Evolutionary conservation across 1,139 yeast genomes (phyloP).

Genomic region (Suhomyces choctaworum): DNA sequence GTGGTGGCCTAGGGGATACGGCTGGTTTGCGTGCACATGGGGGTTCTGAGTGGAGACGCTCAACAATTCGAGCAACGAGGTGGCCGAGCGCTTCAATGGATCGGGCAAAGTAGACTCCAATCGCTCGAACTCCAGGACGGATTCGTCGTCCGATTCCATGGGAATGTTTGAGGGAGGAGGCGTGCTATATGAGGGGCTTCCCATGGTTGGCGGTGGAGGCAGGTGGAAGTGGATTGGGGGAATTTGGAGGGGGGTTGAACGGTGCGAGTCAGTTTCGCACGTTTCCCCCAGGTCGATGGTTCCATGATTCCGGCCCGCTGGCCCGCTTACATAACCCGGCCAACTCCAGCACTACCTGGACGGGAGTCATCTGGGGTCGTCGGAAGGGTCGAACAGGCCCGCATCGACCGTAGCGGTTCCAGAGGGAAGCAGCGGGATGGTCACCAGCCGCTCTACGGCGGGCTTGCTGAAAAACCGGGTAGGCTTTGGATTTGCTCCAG

Average conservation of each 20-base stretch:
- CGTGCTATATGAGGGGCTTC: conserved; percentile 4
- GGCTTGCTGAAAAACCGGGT: too few relatives aligned
- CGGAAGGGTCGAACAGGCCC: too few relatives aligned
- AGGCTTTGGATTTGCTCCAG: too few relatives aligned
- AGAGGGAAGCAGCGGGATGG: too few relatives aligned
- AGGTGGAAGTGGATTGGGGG: background rate
- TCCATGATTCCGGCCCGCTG: too few relatives aligned
- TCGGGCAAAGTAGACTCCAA: conserved; percentile 50
- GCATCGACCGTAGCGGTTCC: too few relatives aligned
- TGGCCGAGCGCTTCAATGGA: conserved; percentile 41
- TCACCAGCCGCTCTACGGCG: too few relatives aligned
- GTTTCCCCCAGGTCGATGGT: too few relatives aligned
- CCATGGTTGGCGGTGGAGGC: conserved; percentile 4
- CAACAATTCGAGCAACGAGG: conserved; percentile 39
- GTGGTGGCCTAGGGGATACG: conserved; percentile 1
- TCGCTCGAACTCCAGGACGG: conserved; percentile 40
- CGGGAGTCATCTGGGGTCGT: too few relatives aligned
- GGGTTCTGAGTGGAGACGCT: conserved; percentile 8
- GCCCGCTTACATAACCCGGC: too few relatives aligned
- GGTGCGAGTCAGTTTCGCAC: too few relatives aligned
- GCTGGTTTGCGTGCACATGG: conserved; percentile 8
- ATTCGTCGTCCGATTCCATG: conserved; percentile 27
- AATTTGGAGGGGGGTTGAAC: background rate
- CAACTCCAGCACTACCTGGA: too few relatives aligned
- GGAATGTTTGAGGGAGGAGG: conserved; percentile 12